Evolutionary conservation across 306 rosid genomes (phyloP).

Genomic region (Casuarina glauca): DNA sequence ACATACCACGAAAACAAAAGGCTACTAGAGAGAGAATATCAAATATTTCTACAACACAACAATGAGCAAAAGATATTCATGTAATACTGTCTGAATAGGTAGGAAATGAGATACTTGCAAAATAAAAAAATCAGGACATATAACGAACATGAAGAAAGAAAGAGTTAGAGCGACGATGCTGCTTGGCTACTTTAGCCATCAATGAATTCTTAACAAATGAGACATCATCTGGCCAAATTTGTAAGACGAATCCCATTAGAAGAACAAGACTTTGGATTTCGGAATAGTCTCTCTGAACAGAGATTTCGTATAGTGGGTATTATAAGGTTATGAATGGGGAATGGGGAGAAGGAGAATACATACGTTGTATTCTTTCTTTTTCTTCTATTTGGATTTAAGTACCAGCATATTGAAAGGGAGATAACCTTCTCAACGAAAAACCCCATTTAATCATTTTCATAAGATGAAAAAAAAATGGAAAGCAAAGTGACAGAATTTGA

Average conservation of each 20-base stretch:
- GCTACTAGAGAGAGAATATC: not conserved
- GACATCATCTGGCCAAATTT: not conserved
- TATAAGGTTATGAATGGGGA: not conserved
- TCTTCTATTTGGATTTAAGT: not conserved
- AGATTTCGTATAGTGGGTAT: not conserved
- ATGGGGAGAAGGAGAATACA: not conserved
- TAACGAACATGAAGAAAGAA: too few relatives aligned
- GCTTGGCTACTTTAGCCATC: too few relatives aligned
- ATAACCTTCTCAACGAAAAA: not conserved
- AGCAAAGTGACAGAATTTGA: slow-evolving; percentile 7
- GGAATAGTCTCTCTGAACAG: not conserved
- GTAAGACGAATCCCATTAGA: not conserved
- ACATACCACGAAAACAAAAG: not conserved
- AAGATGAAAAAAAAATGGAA: not conserved
- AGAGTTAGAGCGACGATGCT: too few relatives aligned
- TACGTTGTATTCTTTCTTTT: not conserved
- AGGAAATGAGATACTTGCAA: not conserved
- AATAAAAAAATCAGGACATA: not conserved
- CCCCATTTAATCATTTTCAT: not conserved
- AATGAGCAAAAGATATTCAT: not conserved
- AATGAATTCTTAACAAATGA: too few relatives aligned
- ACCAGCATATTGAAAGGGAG: not conserved
- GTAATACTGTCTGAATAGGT: not conserved
- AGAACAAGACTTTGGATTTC: not conserved
- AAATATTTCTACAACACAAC: not conserved